Base-by-base conservation (phyloP, 257 asterid genomes). In the Gardenia jasminoides region DNA sequence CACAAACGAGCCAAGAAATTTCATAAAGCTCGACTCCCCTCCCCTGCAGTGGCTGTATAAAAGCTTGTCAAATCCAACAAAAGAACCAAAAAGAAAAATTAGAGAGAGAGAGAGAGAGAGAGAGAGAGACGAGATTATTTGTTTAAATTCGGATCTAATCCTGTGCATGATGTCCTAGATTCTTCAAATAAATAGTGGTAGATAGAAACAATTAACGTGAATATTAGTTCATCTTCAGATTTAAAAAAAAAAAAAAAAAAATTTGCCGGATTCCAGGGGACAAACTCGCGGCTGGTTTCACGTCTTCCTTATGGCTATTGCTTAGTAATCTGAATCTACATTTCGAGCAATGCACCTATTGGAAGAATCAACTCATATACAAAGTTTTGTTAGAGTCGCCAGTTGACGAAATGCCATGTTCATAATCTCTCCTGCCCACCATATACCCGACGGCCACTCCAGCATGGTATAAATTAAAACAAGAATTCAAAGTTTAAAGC, bases 221-320 rank as follows among this genome's bases (percentile, higher is more conserved):
- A 46, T 46, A 71, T 44, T 70, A 24, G 41, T 70, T 70, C 41
- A 70, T 16, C 67, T 61, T 31, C 22, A 46, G 12, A 17, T 43
- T 66, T 10, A 36, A 5, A 16, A 13, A 36, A 36, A 76, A 20
- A 36, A 5, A 16, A 13, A 36, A 36, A 76, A 20, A 36, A 5
- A 16, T 7, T 24, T 65, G 66, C 50, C 47, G 67, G 80, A 65
- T 48, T 56, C 74, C 54, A n/a, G 56, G 70, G 41, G 56, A 75
- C 78, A 65, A 75, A 16, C 15, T 13, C 17, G 39, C n/a, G 3
- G 41, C 70, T 61, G 20, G 6, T 11, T 10, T 19, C 56, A 36
- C 11, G 11, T 19, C 3, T 20, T 19, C 2, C 13, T 19, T 3
- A 24, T 46, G 4, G 0, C 39, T 36, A 36, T 36, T 36, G 3